Evolutionary conservation across 129 eudicot species (phyloP).

Genomic region (Cynara cardunculus): DNA sequence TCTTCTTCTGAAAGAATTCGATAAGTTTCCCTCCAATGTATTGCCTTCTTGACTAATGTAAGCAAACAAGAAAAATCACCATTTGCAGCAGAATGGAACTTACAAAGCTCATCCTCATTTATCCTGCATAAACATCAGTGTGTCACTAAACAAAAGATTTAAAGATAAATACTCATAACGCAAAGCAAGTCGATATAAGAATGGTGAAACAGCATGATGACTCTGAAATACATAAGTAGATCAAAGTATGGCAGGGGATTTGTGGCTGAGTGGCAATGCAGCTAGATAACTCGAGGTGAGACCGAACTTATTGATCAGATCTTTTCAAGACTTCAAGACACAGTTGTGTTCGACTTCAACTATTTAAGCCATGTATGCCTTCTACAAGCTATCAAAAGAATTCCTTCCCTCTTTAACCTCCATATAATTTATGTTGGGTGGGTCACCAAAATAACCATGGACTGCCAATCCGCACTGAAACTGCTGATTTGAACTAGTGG

Average conservation of each 20-base stretch:
- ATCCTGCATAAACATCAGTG: constrained; percentile 59
- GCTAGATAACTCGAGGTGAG: not conserved
- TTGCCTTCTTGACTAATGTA: constrained; percentile 72
- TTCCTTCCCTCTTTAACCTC: not conserved
- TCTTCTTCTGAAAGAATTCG: constrained; percentile 71
- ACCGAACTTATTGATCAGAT: not conserved
- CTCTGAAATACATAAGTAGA: not conserved
- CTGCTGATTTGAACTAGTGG: constrained; percentile 4
- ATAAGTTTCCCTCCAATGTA: constrained; percentile 83
- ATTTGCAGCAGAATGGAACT: constrained; percentile 75
- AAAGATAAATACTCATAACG: not conserved
- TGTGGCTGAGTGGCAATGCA: not conserved
- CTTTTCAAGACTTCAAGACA: not conserved
- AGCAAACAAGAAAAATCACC: constrained; percentile 65
- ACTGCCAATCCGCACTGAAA: not conserved
- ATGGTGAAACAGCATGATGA: not conserved
- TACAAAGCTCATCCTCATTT: constrained; percentile 59
- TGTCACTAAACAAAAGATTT: constrained; percentile 21
- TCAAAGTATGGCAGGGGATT: not conserved
- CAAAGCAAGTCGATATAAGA: not conserved
- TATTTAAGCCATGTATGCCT: not conserved
- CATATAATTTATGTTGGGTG: not conserved
- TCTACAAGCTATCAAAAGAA: not conserved
- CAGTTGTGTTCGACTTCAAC: not conserved
- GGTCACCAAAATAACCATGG: not conserved